Percentiles rank a stretch among this genome's conserved stretches.
Conservation (phyloP, 2,329 filamentous ascomycete species). For the Epichloe aotearoae region DNA sequence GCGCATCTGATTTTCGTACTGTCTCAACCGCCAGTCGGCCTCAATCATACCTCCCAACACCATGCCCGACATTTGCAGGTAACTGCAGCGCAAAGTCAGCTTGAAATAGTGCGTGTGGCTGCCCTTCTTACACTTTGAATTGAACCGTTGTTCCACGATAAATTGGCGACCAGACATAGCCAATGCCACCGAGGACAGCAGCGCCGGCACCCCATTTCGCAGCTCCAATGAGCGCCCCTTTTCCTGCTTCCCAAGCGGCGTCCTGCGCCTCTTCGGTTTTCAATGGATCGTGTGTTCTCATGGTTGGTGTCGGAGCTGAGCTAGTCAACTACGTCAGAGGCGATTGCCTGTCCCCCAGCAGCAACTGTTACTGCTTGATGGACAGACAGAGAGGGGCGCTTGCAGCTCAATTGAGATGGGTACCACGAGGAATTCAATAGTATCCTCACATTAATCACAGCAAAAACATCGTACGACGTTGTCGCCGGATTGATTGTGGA, state of each 20-base stretch:
- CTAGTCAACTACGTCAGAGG: background rate
- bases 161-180: slow-evolving; percentile 52
- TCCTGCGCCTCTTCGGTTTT: slow-evolving; percentile 53
- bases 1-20: slow-evolving; percentile 53
- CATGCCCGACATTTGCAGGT: slow-evolving; percentile 77
- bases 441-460: background rate
- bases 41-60: slow-evolving; percentile 66
- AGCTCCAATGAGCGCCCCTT: slow-evolving; percentile 53
- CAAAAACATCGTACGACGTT: background rate
- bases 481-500: background rate
- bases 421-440: background rate
- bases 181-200: slow-evolving; percentile 47
- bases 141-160: slow-evolving; percentile 62
- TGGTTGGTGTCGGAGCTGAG: slow-evolving; percentile 10
- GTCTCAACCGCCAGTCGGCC: slow-evolving; percentile 54
- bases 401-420: background rate
- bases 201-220: slow-evolving; percentile 60
- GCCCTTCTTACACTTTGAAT: slow-evolving; percentile 55
- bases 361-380: too few relatives aligned
- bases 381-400: background rate
- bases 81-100: slow-evolving; percentile 32
- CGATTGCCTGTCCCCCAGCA: background rate
- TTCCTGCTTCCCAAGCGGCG: slow-evolving; percentile 58
- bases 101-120: background rate
- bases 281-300: slow-evolving; percentile 43